Evolutionary conservation across 2,329 filamentous ascomycete genomes (phyloP), one percentile per base, ranked within the genome.

Genomic region (Exserohilum turcica): DNA sequence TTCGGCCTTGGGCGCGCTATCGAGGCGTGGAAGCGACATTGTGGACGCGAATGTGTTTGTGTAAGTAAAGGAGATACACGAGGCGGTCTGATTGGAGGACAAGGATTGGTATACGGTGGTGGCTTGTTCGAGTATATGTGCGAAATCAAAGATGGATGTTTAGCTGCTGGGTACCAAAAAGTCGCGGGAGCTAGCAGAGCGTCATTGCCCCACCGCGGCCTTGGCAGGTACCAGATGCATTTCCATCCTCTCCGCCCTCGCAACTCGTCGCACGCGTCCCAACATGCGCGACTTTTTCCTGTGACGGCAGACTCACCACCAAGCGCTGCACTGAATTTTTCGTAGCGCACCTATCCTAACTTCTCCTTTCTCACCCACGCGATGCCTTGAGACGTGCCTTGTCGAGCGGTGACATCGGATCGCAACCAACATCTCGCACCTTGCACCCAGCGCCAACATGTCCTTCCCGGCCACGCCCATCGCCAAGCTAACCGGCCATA

Each of bases 1-100:
- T 31, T 78, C 78, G 12, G 79, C 66, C 13, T 80, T 76, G 5
- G 87, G 88, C 24, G 84, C 77, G 2, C 76, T 76, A 43, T 80
- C 80, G 39, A 90, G 83, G 1, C 83, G 85, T 57, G 67, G 68
- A 45, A 77, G 61, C 2, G 74, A 63, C 75, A 78, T 77, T 46
- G 24, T 44, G 31, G 24, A 4, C 6, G 9, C 2, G 6, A n/a
- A 10, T 5, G 9, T 5, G 13, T 10, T n/a, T 27, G 7, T n/a
- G 10, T n/a, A 2, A 12, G 2, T 13, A 9, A 18, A 10, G 6
- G 13, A 4, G 3, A 31, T 21, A 28, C 6, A 16, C 15, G 3
- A 33, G 10, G 4, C n/a, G 12, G 18, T 5, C 8, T 37, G n/a
- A 7, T 9, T 27, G 8, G n/a, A 3, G 18, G 36, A n/a, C 6